A percentile compares a stretch with the other conserved stretches of the same genome.
These are phyloP conservation scores for Spraguea lophii DNA, from an alignment of 371 early-diverging fungal genomes.

Conservation along the genomic window DNA sequence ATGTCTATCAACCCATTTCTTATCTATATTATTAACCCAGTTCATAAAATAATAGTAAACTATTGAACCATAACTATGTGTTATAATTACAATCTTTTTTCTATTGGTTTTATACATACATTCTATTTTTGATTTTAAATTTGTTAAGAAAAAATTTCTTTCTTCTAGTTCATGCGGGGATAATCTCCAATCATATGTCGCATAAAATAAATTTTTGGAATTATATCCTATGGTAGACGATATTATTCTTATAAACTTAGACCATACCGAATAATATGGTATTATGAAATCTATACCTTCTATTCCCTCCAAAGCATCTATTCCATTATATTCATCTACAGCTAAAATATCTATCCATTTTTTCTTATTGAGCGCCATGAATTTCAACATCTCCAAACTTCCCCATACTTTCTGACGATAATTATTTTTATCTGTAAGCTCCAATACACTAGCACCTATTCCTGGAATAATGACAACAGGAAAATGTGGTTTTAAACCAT, in stretches of 20 bases:
- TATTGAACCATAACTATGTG: constrained; percentile 52
- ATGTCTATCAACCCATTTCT: constrained; percentile 58
- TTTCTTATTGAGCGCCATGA: constrained; percentile 58
- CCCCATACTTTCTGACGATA: constrained; percentile 79
- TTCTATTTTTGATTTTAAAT: constrained; percentile 58
- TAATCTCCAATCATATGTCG: constrained; percentile 76
- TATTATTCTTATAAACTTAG: constrained; percentile 49
- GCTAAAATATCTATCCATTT: constrained; percentile 62
- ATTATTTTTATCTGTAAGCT: constrained; percentile 64
- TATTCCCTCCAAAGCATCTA: constrained; percentile 68
- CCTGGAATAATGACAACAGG: constrained; percentile 71
- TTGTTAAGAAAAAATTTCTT: constrained; percentile 62
- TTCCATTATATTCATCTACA: constrained; percentile 58
- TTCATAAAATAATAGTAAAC: constrained; percentile 64
- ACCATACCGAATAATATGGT: constrained; percentile 83
- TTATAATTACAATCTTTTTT: constrained; percentile 34
- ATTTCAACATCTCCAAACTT: constrained; percentile 54
- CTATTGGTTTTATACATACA: constrained; percentile 45
- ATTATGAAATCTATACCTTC: constrained; percentile 75
- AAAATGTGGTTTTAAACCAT: too few species aligned
- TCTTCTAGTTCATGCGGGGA: constrained; percentile 58
- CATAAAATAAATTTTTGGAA: constrained; percentile 50
- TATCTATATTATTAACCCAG: constrained; percentile 60
- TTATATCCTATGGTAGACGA: constrained; percentile 63
- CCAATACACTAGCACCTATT: constrained; percentile 63